phyloP scores from a whole-genome alignment of 352 stramenopile genomes.

The Phytopythium vexans region DNA sequence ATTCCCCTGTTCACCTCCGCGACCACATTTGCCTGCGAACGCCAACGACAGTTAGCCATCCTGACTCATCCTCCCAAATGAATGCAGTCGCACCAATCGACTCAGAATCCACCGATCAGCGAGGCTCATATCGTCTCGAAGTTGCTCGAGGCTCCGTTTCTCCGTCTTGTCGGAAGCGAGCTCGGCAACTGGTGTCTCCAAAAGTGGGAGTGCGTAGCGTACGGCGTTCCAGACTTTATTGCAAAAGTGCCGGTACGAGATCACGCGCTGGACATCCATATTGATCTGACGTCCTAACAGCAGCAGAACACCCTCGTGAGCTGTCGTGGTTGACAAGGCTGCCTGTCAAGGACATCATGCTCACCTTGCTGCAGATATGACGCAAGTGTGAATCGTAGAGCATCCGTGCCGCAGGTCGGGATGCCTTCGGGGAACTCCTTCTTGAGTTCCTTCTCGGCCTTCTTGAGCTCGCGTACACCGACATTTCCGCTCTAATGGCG shows the following conservation, averaged over 20 bases:
- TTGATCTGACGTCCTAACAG: constrained; percentile 77
- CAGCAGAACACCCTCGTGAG: background rate
- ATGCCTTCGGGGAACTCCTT: constrained; percentile 98
- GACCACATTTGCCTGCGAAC: constrained; percentile 49
- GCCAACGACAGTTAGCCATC: background rate
- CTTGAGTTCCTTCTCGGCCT: constrained; percentile 94
- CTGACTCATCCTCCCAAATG: background rate
- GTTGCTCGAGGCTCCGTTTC: constrained; percentile 11
- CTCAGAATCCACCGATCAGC: constrained; percentile 85
- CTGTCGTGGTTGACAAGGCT: background rate
- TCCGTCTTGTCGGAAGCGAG: background rate
- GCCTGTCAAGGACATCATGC: background rate
- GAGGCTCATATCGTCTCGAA: constrained; percentile 46
- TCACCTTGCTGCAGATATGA: constrained; percentile 90
- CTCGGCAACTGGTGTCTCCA: constrained; percentile 20
- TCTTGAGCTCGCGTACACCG: constrained; percentile 90
- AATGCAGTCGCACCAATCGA: constrained; percentile 42
- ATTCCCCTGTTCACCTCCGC: constrained; percentile 61
- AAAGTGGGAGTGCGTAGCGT: constrained; percentile 65
- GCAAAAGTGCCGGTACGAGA: constrained; percentile 86
- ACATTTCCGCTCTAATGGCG: constrained; percentile 57
- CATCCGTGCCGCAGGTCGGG: constrained; percentile 97
- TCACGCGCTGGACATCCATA: constrained; percentile 82
- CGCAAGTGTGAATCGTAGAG: constrained; percentile 96
- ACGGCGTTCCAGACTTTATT: constrained; percentile 90